Evolutionary conservation across 1,284 basidiomycete genomes (phyloP).

Genomic region (Volvariella volvacea): DNA sequence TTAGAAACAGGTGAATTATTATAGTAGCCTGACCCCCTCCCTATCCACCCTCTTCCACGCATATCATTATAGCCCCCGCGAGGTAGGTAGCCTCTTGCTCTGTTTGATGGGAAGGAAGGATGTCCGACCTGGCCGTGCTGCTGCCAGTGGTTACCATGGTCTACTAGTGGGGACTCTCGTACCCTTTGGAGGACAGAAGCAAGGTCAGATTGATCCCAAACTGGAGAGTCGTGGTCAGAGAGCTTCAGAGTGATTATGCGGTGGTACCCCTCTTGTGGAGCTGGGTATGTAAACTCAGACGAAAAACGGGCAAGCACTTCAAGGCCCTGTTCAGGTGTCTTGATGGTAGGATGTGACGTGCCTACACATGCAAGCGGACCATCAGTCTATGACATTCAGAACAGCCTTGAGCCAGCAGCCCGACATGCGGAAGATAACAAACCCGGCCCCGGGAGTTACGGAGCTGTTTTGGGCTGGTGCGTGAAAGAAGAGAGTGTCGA

Average conservation of each 20-base stretch:
- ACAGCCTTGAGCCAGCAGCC: too few relatives aligned
- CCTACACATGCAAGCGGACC: conserved; percentile 33
- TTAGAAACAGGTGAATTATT: too few relatives aligned
- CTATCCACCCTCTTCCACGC: too few relatives aligned
- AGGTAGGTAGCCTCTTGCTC: too few relatives aligned
- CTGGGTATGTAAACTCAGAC: conserved; percentile 48
- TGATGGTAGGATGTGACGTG: conserved; percentile 64
- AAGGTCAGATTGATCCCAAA: conserved; percentile 46
- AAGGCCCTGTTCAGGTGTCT: conserved; percentile 44
- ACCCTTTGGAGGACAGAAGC: conserved; percentile 42
- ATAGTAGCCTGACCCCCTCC: too few relatives aligned
- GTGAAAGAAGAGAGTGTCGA: conserved; percentile 7
- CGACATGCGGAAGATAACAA: background rate
- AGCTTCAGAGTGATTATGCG: conserved; percentile 48
- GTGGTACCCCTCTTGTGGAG: conserved; percentile 51
- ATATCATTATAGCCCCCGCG: background rate
- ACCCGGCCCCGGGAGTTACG: too few relatives aligned
- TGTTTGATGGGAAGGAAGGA: too few relatives aligned
- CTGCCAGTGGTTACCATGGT: too few relatives aligned
- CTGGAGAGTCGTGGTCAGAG: conserved; percentile 39
- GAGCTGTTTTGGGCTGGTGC: background rate
- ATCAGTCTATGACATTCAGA: too few relatives aligned
- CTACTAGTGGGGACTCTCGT: conserved; percentile 29
- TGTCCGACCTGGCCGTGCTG: too few relatives aligned
- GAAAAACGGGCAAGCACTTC: conserved; percentile 54